These are phyloP conservation scores for Monosporozyma solicola DNA, from an alignment of 805 yeast species.

Conservation along the genomic window DNA sequence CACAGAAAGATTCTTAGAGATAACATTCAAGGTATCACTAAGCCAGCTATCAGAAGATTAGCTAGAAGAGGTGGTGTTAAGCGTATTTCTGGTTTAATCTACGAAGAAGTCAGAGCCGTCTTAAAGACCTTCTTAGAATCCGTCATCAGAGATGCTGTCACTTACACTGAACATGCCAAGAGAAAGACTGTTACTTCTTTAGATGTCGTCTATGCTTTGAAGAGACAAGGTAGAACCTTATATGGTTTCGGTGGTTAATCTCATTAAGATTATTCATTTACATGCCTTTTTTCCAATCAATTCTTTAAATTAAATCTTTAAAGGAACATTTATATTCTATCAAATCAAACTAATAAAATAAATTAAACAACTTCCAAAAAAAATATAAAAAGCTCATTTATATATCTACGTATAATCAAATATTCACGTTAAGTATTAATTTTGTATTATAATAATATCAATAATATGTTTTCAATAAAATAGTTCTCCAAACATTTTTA, in stretches of 20 bases:
- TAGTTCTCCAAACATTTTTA: not conserved
- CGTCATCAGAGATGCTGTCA: slow-evolving; percentile 98
- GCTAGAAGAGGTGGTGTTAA: slow-evolving; percentile 99
- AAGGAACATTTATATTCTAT: not conserved
- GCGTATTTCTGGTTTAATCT: slow-evolving; percentile 98
- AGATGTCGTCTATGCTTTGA: slow-evolving; percentile 97
- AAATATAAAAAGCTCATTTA: not conserved
- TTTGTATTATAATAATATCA: not conserved
- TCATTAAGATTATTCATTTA: not conserved
- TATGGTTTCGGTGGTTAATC: slow-evolving; percentile 98
- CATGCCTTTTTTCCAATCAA: not conserved
- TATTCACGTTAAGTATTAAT: not conserved
- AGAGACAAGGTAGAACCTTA: slow-evolving; percentile 99
- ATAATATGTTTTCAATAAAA: not conserved
- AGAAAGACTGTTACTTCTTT: slow-evolving; percentile 99
- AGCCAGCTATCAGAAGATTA: slow-evolving; percentile 99
- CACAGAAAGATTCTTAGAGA: slow-evolving; percentile 99
- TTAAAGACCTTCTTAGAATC: slow-evolving; percentile 91
- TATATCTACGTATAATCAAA: not conserved
- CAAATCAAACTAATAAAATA: not conserved
- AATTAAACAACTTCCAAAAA: not conserved
- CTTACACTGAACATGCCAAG: slow-evolving; percentile 99
- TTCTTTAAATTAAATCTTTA: not conserved
- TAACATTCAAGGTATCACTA: slow-evolving; percentile 98
- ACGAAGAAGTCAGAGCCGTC: slow-evolving; percentile 98